Evolutionary conservation across 192 early-diverging fungal genomes (phyloP), one percentile per base, ranked within the genome.

Genomic region (Martensiomyces pterosporus): DNA sequence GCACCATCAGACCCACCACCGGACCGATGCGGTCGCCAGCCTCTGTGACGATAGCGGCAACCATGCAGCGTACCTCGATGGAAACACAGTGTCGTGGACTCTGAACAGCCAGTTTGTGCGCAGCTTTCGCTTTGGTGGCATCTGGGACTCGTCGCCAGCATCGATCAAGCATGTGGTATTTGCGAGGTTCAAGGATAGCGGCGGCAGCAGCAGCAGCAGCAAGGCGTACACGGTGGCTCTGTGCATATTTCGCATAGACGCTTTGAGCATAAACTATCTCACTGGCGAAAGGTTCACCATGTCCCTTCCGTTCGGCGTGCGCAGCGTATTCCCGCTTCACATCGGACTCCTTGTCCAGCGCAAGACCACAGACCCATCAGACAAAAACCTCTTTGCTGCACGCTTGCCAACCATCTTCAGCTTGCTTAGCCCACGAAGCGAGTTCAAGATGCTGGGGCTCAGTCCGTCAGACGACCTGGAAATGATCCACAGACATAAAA

Each of bases 361-460:
- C 36, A 26, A 47, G 23, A 29, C 39, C 2, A 43, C 58, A n/a
- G 59, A 52, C 14, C 19, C 46, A 9, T 6, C 52, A 2, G 55
- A 60, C 12, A 24, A 17, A 21, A 47, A 48, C 24, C 10, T 37
- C 24, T 55, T 62, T 52, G 34, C 51, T 2, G 23, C 44, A n/a
- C 50, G 34, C 19, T 27, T 67, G 22, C 64, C 64, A 4, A 59
- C 49, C 14, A 47, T 67, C 29, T 75, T 75, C 49, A 67, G 71
- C 39, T 29, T 75, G 40, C 55, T 59, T 7, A 51, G 65, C 1
- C 59, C 65, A 8, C 63, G 55, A 9, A 43, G 60, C 36, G 65
- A 75, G 42, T 75, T 75, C 23, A 75, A 50, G 32, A 61, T 73
- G 62, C 52, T 73, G 16, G 69, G 69, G 7, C 29, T 73, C 8